Percentiles rank a stretch among this genome's conserved stretches.
Conservation (phyloP, 345 rosid species). For the Rhizophora apiculata region DNA sequence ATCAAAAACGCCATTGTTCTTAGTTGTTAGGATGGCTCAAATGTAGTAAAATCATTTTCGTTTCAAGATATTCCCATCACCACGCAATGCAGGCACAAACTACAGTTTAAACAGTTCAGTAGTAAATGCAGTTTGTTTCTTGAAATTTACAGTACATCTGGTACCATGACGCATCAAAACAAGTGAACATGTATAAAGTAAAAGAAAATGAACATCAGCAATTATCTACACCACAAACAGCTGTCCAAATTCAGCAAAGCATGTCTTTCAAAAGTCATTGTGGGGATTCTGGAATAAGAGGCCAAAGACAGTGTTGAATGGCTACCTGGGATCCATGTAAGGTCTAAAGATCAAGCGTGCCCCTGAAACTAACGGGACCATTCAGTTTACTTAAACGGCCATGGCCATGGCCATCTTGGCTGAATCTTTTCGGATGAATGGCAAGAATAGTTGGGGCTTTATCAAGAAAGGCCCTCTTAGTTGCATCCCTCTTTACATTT, state of each 20-base stretch:
- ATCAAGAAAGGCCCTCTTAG: slow-evolving; percentile 67
- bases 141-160: neutral
- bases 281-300: neutral
- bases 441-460: slow-evolving; percentile 80
- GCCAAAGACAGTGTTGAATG: neutral
- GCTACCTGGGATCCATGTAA: slow-evolving; percentile 80
- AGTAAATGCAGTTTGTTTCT: neutral
- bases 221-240: neutral
- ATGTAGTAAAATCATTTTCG: no score
- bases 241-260: neutral
- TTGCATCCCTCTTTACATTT: slow-evolving; percentile 88
- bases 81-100: no score
- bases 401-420: slow-evolving; percentile 91
- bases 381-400: slow-evolving; percentile 91
- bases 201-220: neutral
- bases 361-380: slow-evolving; percentile 81
- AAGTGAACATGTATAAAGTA: neutral
- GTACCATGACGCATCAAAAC: neutral
- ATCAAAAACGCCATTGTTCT: no score
- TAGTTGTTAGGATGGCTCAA: no score
- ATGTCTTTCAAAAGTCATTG: neutral
- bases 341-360: slow-evolving; percentile 62
- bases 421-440: slow-evolving; percentile 87
- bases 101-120: no score
- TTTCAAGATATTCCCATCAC: no score